Percentiles rank a stretch among this genome's conserved stretches.
Conservation (phyloP, 352 stramenopile species). For the Globisporangium nagaii region DNA sequence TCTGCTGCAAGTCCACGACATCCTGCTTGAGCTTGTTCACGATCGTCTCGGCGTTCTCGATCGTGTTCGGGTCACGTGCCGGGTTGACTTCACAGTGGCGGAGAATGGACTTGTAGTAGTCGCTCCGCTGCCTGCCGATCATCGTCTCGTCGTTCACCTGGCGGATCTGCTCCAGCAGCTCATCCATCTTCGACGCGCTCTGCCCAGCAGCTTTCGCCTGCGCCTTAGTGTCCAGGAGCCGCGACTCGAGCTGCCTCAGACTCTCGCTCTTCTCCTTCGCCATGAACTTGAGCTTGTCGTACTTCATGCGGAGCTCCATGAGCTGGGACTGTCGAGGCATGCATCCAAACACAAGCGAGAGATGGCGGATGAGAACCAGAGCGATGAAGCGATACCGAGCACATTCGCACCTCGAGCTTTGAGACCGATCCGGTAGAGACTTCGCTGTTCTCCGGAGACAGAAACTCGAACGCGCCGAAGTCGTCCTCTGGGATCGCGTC, state of each 20-base stretch:
- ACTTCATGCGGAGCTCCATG: conserved; percentile 59
- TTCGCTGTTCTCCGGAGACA: conserved; percentile 47
- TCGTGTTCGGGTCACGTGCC: conserved; percentile 70
- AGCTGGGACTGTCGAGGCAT: conserved; percentile 29
- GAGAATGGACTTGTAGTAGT: conserved; percentile 80
- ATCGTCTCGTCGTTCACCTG: conserved; percentile 51
- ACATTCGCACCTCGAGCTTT: conserved; percentile 41
- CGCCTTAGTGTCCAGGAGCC: conserved; percentile 46
- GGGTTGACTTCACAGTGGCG: conserved; percentile 75
- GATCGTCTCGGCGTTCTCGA: conserved; percentile 56
- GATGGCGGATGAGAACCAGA: neutral
- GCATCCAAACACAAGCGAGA: neutral
- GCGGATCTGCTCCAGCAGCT: conserved; percentile 62
- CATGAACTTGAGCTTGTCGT: conserved; percentile 72
- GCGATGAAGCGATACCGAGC: neutral
- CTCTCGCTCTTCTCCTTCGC: conserved; percentile 46
- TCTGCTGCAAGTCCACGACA: conserved; percentile 64
- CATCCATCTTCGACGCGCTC: conserved; percentile 49
- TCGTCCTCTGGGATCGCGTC: conserved; percentile 28
- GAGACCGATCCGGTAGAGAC: conserved; percentile 44
- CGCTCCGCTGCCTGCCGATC: conserved; percentile 55
- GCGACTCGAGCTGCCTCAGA: conserved; percentile 49
- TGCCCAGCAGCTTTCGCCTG: conserved; percentile 35
- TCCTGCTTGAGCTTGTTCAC: conserved; percentile 63
- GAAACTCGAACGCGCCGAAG: conserved; percentile 60